Conservation (phyloP, 257 asterid genomes). For the Nicotiana tomentosiformis region DNA sequence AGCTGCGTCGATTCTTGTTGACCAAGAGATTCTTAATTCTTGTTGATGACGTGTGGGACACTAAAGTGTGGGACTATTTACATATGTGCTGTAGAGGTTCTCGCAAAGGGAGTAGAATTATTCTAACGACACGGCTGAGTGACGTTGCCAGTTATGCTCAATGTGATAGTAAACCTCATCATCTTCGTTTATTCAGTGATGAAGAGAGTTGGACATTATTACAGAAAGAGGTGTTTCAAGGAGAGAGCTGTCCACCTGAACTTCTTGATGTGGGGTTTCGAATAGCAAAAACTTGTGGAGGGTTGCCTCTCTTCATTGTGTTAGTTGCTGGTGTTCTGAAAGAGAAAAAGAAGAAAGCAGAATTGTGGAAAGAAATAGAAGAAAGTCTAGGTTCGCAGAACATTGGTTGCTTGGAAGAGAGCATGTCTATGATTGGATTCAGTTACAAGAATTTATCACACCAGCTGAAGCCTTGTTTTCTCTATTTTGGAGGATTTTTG, state of each 20-base stretch:
- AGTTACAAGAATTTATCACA: constrained; percentile 6
- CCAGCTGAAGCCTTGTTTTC: constrained; percentile 6
- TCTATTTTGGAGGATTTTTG: constrained; percentile 7
- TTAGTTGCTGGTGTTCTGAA: neutral
- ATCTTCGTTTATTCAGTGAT: neutral
- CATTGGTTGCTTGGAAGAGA: neutral
- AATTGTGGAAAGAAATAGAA: neutral
- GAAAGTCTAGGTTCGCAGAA: neutral
- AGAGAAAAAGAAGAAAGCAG: neutral
- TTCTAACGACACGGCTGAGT: neutral
- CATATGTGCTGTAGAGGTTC: neutral
- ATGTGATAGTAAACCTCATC: neutral
- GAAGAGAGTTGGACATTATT: neutral
- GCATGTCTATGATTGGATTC: neutral
- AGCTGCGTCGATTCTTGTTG: neutral
- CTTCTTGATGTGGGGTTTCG: neutral
- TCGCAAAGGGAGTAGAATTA: neutral
- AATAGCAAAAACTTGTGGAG: neutral
- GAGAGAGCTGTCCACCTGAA: neutral
- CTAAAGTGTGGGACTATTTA: neutral
- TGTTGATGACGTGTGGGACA: neutral
- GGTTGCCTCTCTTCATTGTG: neutral
- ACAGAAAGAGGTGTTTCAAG: neutral
- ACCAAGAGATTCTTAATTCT: neutral
- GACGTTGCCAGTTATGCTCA: neutral